These are phyloP conservation scores for Lasiosphaeriaceae sp. DNA, from an alignment of 495 filamentous ascomycete genomes.

Conservation along the genomic window DNA sequence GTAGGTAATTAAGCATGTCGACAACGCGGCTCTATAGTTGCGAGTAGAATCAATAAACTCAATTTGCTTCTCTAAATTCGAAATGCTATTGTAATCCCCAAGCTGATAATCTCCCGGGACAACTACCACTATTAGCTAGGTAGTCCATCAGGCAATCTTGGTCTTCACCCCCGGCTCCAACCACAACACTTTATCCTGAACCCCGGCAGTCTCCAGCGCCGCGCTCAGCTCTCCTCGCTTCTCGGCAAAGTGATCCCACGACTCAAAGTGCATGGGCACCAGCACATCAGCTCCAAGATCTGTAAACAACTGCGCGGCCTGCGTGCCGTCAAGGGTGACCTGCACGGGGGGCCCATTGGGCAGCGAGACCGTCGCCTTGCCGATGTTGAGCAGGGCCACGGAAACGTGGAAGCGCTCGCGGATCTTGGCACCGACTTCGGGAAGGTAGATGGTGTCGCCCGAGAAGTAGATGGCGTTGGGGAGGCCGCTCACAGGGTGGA, in stretches of 20 bases:
- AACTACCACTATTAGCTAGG: too few relatives aligned
- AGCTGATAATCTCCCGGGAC: neutral
- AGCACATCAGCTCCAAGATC: conserved; percentile 44
- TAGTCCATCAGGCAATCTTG: neutral
- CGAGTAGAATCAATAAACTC: too few relatives aligned
- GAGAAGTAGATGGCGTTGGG: conserved; percentile 55
- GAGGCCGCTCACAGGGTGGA: conserved; percentile 23
- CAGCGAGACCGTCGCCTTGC: conserved; percentile 26
- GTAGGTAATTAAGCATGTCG: too few relatives aligned
- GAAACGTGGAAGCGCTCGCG: conserved; percentile 30
- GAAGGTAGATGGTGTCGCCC: conserved; percentile 52
- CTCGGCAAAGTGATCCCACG: conserved; percentile 49
- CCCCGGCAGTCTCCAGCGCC: conserved; percentile 55
- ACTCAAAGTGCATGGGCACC: conserved; percentile 53
- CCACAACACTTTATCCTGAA: conserved; percentile 48
- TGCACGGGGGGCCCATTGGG: conserved; percentile 31
- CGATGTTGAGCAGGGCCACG: conserved; percentile 37
- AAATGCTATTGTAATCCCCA: too few relatives aligned
- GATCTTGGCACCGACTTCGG: conserved; percentile 34
- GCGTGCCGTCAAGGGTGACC: conserved; percentile 50
- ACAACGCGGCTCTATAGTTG: too few relatives aligned
- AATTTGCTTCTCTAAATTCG: too few relatives aligned
- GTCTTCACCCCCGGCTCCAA: conserved; percentile 27
- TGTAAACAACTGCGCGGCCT: conserved; percentile 37
- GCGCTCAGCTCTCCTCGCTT: conserved; percentile 33